phyloP scores from a whole-genome alignment of 2,329 filamentous ascomycete species.

The Endocalyx cinctus region DNA sequence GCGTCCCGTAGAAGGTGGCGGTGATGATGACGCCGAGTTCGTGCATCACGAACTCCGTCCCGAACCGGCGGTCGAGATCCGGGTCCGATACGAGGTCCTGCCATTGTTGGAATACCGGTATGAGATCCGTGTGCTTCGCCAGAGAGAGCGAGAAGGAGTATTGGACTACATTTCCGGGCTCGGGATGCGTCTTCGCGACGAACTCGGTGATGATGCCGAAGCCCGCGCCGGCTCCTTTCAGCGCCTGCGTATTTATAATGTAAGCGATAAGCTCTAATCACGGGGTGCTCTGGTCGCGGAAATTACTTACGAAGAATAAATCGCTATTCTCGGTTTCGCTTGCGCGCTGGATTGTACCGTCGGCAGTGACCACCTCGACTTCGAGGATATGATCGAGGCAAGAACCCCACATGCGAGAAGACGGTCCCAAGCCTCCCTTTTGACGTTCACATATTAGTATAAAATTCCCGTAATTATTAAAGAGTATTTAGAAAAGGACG shows the following conservation, averaged over 20 bases:
- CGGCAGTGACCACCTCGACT: slow-evolving; percentile 52
- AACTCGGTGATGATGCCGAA: slow-evolving; percentile 57
- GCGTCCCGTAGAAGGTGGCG: slow-evolving; percentile 57
- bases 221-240: slow-evolving; percentile 52
- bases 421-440: slow-evolving; percentile 54
- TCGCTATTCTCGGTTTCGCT: slow-evolving; percentile 44
- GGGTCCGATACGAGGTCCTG: slow-evolving; percentile 52
- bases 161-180: slow-evolving; percentile 51
- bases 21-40: slow-evolving; percentile 52
- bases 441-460: too few relatives aligned
- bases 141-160: slow-evolving; percentile 54
- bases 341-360: slow-evolving; percentile 46
- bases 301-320: slow-evolving; percentile 44
- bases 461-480: too few relatives aligned
- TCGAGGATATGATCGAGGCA: slow-evolving; percentile 51
- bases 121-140: slow-evolving; percentile 42
- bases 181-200: slow-evolving; percentile 49
- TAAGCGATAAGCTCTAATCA: too few relatives aligned
- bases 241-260: slow-evolving; percentile 35
- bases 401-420: slow-evolving; percentile 55
- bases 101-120: slow-evolving; percentile 51
- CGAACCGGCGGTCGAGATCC: slow-evolving; percentile 53
- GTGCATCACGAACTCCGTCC: slow-evolving; percentile 50
- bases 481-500: slow-evolving; percentile 1
- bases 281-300: too few relatives aligned